Conservation (phyloP, 73 alveolate species). For the Paramecium sonneborni region DNA sequence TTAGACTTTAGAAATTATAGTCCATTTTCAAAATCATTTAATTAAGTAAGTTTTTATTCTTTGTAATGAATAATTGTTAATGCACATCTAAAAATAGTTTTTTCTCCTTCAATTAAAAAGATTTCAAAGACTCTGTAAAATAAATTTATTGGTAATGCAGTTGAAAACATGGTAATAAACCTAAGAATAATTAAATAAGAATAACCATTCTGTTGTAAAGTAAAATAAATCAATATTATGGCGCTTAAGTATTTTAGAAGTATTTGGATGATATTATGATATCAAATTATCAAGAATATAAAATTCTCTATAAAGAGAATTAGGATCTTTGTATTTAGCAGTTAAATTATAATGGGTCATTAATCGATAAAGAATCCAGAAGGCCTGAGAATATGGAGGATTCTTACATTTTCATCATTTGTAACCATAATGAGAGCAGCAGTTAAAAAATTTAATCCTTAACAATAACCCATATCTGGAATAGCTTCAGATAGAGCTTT, state of each 20-base stretch:
- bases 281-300: conserved; percentile 8
- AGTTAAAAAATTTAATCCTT: conserved; percentile 32
- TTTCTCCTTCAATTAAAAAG: conserved; percentile 14
- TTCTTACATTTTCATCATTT: conserved; percentile 50
- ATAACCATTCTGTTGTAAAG: conserved; percentile 47
- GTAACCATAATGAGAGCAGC: conserved; percentile 28
- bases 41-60: neutral
- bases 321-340: conserved; percentile 37
- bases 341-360: conserved; percentile 26
- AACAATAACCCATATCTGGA: conserved; percentile 54
- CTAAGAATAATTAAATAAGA: neutral
- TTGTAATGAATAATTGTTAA: neutral
- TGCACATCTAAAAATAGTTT: conserved; percentile 45
- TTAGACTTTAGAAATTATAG: neutral
- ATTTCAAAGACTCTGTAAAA: conserved; percentile 58
- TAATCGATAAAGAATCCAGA: conserved; percentile 32
- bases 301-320: neutral
- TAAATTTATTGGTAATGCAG: conserved; percentile 17
- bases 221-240: conserved; percentile 33
- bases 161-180: neutral
- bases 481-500: conserved; percentile 34
- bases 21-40: neutral
- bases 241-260: neutral
- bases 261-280: neutral
- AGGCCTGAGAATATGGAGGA: neutral